Base-by-base conservation (phyloP, 2,329 filamentous ascomycete species). In the Phialemonium atrogriseum region DNA sequence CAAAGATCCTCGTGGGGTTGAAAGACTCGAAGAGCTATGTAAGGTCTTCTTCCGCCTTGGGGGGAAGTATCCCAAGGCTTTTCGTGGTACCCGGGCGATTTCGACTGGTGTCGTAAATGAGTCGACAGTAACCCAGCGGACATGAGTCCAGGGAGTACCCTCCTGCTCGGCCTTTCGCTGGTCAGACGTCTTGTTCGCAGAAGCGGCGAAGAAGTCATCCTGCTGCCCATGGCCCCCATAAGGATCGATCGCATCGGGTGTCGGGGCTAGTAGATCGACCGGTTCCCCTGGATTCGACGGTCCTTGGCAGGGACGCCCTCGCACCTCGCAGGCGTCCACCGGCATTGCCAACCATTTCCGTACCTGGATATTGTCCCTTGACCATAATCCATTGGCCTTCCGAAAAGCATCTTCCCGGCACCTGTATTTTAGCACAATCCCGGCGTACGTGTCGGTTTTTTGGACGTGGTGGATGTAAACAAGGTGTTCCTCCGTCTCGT, bases 361-460 rank as follows among this genome's bases (percentile, higher is more conserved):
- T 28, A 79, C 76, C 53, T 95, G 89, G 21, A 96, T 81, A 40
- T 77, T 86, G 51, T 96, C 91, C 41, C 87, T 85, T 6, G 87
- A 85, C 91, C 91, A 98, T 49, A 98, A 77, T 9, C 91, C 77
- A 53, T 98, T 98, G 23, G 86, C 79, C 52, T 84, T 91, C 36
- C 85, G 73, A 43, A 98, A 79, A 2, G 82, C 72, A 28, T 88
- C 81, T 34, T 87, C 78, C 40, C 84, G 76, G 54, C 89, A 96
- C 46, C 84, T 81, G 57, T 93, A 98, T 46, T 80, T 84, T 42
- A 98, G 79, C 32, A 91, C 82, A 30, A 98, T 78, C 3, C 91
- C 89, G 2, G 88, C 87, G 45, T 96, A 78, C 2, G 87, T 96
- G 58, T 98, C 91, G 26, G 73, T 73, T 10, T 80, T 73, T 45